Percentiles rank a stretch among this genome's conserved stretches.
Conservation (phyloP, 73 alveolate genomes). For the Paraurostyla sp. region DNA sequence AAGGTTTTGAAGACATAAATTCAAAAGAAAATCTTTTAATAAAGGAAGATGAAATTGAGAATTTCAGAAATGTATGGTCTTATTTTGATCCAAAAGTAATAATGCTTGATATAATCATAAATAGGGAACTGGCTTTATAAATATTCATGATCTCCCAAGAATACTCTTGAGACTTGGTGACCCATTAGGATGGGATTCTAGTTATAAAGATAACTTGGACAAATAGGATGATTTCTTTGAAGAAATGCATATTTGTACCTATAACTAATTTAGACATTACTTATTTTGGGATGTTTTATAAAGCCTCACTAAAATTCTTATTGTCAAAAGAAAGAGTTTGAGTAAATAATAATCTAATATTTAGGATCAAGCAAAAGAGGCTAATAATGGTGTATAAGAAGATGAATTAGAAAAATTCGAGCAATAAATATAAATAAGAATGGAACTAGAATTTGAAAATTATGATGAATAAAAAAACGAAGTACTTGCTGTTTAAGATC, state of each 20-base stretch:
- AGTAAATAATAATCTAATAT: background rate
- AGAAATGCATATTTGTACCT: constrained; percentile 19
- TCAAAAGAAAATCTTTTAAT: constrained; percentile 29
- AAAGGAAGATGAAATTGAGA: constrained; percentile 5
- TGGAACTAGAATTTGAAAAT: constrained; percentile 44
- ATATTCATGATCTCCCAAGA: constrained; percentile 12
- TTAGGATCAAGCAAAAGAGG: background rate
- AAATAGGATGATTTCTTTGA: constrained; percentile 28
- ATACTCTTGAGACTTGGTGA: background rate
- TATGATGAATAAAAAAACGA: constrained; percentile 12
- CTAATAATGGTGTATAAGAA: background rate
- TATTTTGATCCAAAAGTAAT: constrained; percentile 41
- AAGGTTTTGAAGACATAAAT: constrained; percentile 76
- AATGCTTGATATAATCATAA: background rate
- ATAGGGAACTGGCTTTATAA: constrained; percentile 65
- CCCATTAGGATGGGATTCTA: constrained; percentile 46
- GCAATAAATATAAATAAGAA: background rate
- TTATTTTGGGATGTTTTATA: constrained; percentile 47
- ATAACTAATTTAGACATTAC: constrained; percentile 1
- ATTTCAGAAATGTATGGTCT: constrained; percentile 56
- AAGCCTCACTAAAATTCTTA: constrained; percentile 1
- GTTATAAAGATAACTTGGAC: constrained; percentile 2
- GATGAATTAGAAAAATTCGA: background rate
- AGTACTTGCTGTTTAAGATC: constrained; percentile 36
- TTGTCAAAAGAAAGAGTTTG: background rate